phyloP scores from a whole-genome alignment of 306 rosid genomes.

The Quercus dentata region DNA sequence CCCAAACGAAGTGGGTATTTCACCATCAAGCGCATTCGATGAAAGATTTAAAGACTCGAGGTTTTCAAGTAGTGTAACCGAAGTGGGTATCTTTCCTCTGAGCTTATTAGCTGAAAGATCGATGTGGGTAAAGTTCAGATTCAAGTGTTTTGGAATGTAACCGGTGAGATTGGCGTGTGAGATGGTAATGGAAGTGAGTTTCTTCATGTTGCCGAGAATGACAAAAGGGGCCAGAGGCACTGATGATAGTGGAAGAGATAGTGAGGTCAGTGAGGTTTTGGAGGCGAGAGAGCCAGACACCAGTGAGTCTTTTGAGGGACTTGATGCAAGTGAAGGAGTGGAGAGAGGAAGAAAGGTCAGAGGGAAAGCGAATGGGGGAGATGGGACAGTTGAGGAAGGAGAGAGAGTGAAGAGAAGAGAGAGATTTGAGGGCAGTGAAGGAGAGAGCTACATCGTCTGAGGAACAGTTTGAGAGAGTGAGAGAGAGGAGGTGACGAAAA shows the following conservation, averaged over 20 bases:
- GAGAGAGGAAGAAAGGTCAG: slow-evolving; percentile 69
- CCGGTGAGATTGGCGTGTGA: slow-evolving; percentile 82
- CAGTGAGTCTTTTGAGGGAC: slow-evolving; percentile 63
- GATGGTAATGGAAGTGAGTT: slow-evolving; percentile 60
- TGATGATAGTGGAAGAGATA: slow-evolving; percentile 45
- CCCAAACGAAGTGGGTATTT: slow-evolving; percentile 66
- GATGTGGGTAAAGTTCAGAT: slow-evolving; percentile 61
- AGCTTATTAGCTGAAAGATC: slow-evolving; percentile 76
- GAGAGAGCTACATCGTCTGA: slow-evolving; percentile 69
- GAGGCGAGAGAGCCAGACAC: slow-evolving; percentile 82
- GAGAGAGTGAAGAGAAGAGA: slow-evolving; percentile 71
- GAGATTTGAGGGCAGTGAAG: slow-evolving; percentile 90
- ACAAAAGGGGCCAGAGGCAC: slow-evolving; percentile 77
- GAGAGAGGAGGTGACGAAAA: slow-evolving; percentile 76
- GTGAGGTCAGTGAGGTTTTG: slow-evolving; percentile 78
- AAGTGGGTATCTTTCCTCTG: slow-evolving; percentile 57
- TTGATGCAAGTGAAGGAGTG: slow-evolving; percentile 62
- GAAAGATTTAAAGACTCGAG: slow-evolving; percentile 65
- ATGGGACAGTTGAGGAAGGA: slow-evolving; percentile 78
- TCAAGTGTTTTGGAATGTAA: slow-evolving; percentile 51
- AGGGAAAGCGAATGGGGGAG: slow-evolving; percentile 74
- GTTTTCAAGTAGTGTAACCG: slow-evolving; percentile 59
- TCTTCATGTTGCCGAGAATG: slow-evolving; percentile 64
- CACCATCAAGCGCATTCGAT: slow-evolving; percentile 52
- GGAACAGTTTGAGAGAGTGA: slow-evolving; percentile 65